Conservation (phyloP, 2,329 filamentous ascomycete species). For the Aschersonia sp. region DNA sequence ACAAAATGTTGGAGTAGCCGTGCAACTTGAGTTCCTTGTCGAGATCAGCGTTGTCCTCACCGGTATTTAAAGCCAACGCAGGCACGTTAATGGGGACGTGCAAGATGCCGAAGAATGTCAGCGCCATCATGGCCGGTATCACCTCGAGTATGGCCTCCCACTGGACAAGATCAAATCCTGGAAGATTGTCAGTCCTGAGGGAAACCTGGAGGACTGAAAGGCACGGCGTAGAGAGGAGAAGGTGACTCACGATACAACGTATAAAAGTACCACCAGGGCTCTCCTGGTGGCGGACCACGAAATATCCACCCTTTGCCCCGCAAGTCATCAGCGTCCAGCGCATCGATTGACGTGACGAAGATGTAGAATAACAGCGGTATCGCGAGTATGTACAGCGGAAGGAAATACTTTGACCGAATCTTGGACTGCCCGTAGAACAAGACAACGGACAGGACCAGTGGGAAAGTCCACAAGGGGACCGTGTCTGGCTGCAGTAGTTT, state of each 20-base stretch:
- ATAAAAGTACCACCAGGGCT: conserved; percentile 97
- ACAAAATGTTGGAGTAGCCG: conserved; percentile 83
- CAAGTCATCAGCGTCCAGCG: conserved; percentile 50
- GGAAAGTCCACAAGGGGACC: conserved; percentile 68
- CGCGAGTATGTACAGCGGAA: conserved; percentile 72
- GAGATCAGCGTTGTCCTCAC: conserved; percentile 83
- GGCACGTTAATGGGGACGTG: conserved; percentile 98
- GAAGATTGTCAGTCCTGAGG: neutral
- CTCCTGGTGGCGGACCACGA: conserved; percentile 63
- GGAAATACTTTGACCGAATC: conserved; percentile 67
- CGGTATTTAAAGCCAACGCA: conserved; percentile 75
- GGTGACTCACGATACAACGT: conserved; percentile 68
- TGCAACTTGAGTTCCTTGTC: conserved; percentile 87
- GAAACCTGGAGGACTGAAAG: neutral
- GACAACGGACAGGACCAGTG: conserved; percentile 59
- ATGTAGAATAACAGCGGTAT: conserved; percentile 70
- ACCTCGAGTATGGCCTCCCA: conserved; percentile 75
- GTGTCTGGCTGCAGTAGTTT: conserved; percentile 63
- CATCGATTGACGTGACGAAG: conserved; percentile 54
- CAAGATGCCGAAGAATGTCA: conserved; percentile 94
- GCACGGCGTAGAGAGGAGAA: conserved; percentile 4
- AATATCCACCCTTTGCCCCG: conserved; percentile 82
- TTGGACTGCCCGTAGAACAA: conserved; percentile 65
- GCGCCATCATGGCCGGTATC: conserved; percentile 84
- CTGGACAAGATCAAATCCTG: conserved; percentile 68